Evolutionary conservation across 2,329 filamentous ascomycete genomes (phyloP), one percentile per base, ranked within the genome.

Genomic region (Xylaria sp.): DNA sequence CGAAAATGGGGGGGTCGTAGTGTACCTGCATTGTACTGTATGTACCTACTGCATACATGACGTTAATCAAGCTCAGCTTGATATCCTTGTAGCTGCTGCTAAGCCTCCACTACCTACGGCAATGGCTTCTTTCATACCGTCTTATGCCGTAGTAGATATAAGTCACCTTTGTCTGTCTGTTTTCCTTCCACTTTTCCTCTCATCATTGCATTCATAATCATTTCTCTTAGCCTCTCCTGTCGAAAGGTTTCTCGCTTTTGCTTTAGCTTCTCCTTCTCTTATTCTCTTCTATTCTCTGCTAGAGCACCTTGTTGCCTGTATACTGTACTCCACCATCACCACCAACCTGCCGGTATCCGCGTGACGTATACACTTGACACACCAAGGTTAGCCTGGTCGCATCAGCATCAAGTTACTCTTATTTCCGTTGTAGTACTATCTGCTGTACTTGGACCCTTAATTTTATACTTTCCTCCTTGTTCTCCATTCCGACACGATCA

Each of bases 91-190:
- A 58, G 55, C 55, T 57, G 55, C 55, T 57, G 53, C 53, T 58
- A 58, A 58, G 55, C 55, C 55, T 58, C 55, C 55, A 58, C 55
- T 43, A 32, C 39, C 55, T 43, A 32, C 39, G 36, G 55, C 55
- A 58, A 58, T 45, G 39, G 55, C 32, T 58, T 58, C 55, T 45
- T 58, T 58, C 55, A 58, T 45, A 18, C 55, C 55, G 55, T 58
- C 55, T 55, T 36, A 32, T 36, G 28, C 36, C n/a, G n/a, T n/a
- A n/a, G n/a, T 55, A 55, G 20, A 25, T 56, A 20, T 10, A 20
- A 55, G 8, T 23, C 30, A n/a, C 43, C 23, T 41, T 57, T 57
- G 53, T 57, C 20, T 34, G 23, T 20, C 53, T 41, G 30, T 3
- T 30, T 1, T 13, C 32, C 52, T 36, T 55, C 8, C 50, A 30